phyloP scores from a whole-genome alignment of 345 rosid species.

The Corchorus capsularis region DNA sequence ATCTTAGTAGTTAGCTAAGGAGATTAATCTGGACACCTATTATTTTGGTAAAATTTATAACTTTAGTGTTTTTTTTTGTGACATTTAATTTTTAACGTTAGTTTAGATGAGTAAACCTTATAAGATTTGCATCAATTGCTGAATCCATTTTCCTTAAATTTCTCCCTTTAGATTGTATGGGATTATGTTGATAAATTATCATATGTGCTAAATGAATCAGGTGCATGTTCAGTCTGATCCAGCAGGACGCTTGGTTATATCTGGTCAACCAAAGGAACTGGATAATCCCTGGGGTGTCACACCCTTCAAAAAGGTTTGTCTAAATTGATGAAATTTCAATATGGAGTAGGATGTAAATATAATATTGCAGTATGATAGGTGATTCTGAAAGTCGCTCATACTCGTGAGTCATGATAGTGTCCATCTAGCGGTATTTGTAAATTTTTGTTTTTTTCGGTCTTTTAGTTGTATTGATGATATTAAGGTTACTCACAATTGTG shows the following conservation, averaged over 20 bases:
- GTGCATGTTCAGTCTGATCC: constrained; percentile 82
- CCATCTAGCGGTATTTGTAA: neutral
- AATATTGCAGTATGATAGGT: neutral
- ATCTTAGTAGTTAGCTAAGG: neutral
- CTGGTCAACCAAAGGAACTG: constrained; percentile 64
- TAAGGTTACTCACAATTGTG: neutral
- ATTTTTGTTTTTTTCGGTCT: neutral
- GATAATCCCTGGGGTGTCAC: constrained; percentile 80
- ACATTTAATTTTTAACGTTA: neutral
- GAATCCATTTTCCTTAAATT: neutral
- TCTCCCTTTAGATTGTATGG: neutral
- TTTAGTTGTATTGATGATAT: neutral
- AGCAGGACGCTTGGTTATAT: constrained; percentile 66
- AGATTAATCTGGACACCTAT: neutral
- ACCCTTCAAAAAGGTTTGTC: constrained; percentile 66
- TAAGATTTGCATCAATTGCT: constrained; percentile 5
- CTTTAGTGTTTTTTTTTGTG: too few relatives aligned
- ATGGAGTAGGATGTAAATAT: neutral
- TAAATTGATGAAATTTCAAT: constrained; percentile 2
- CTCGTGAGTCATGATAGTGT: neutral
- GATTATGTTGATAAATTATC: neutral
- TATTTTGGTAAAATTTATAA: too few relatives aligned
- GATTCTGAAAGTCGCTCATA: neutral
- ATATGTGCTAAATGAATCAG: constrained; percentile 31
- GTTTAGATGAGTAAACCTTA: neutral